Base-by-base conservation (phyloP, 768 basidiomycete genomes). In the Lentinus tigrinus region DNA sequence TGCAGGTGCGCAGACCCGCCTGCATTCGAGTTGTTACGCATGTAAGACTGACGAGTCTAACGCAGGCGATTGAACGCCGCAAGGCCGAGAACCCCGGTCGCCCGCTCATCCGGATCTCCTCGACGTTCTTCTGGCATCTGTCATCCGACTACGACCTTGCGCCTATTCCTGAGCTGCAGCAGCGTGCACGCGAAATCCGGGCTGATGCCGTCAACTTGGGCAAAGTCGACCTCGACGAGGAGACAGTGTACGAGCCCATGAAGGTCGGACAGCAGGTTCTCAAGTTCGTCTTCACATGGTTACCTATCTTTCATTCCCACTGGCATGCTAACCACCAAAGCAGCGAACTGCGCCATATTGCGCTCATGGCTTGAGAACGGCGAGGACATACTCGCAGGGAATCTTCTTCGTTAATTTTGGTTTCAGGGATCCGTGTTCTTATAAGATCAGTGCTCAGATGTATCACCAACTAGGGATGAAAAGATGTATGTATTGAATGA, bases 121-220 rank as follows among this genome's bases (percentile, higher is more conserved):
- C 93, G 2, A 98, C 95, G 0, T 95, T 95, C 73, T 97, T 97
- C 78, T 96, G 91, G 90, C 93, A 95, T 67, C 80, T 97, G 13
- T 91, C 86, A 0, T 93, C 94, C 1, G 91, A 95, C 70, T 85
- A 83, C 57, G 85, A 91, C 51, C 79, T 95, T n/a, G 75, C 72
- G 8, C 85, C 91, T 2, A 81, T 93, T 3, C 80, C 83, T 8
- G 62, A 70, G 0, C 75, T 95, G 21, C 64, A 70, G 10, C 72
- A 75, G 6, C 80, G 79, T 31, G 84, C 85, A 2, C 73, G 75
- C 14, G 70, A 68, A 8, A 62, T 85, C 37, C 74, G 77, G 47
- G 73, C 77, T 10, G 72, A 77, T 24, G 61, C 73, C n/a, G 47
- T 75, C 23, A 72, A 76, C 28, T 64, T 70, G 1, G 77, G 77